Evolutionary conservation across 1,284 basidiomycete genomes (phyloP).

Genomic region (Irpex rosettiformis): DNA sequence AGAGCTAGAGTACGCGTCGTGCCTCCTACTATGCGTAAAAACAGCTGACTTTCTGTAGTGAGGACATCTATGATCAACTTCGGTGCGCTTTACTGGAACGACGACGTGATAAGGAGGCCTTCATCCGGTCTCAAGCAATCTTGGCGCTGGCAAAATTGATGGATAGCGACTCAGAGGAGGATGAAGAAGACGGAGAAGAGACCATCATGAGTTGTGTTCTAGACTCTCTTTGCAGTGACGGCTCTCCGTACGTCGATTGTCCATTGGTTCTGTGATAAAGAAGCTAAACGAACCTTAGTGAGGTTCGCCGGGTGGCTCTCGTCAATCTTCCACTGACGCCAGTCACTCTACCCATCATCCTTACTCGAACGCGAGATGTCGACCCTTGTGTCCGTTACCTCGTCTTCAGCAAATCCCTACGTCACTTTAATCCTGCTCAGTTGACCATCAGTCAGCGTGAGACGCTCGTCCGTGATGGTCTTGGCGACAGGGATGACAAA

Average conservation of each 20-base stretch:
- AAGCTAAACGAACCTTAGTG: constrained; percentile 43
- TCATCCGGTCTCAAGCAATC: constrained; percentile 80
- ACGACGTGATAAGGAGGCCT: constrained; percentile 78
- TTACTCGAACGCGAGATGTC: constrained; percentile 80
- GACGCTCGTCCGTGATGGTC: constrained; percentile 72
- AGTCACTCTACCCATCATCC: constrained; percentile 60
- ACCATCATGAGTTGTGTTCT: constrained; percentile 65
- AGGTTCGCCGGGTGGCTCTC: constrained; percentile 86
- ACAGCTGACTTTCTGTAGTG: constrained; percentile 41
- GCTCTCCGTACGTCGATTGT: constrained; percentile 59
- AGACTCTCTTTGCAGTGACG: constrained; percentile 71
- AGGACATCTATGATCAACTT: constrained; percentile 73
- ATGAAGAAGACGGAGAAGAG: constrained; percentile 43
- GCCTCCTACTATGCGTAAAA: neutral
- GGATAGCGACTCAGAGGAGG: constrained; percentile 65
- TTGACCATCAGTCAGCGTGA: constrained; percentile 69
- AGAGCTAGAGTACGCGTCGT: constrained; percentile 70
- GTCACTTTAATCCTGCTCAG: constrained; percentile 51
- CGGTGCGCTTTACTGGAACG: constrained; percentile 68
- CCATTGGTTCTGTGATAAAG: neutral
- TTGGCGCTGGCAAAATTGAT: constrained; percentile 81
- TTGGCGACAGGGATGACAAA: constrained; percentile 79
- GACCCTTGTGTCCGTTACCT: constrained; percentile 80
- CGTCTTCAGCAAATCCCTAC: constrained; percentile 48
- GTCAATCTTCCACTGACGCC: constrained; percentile 69